Evolutionary conservation across 345 rosid genomes (phyloP), one percentile per base, ranked within the genome.

Genomic region (Citrus maxima): DNA sequence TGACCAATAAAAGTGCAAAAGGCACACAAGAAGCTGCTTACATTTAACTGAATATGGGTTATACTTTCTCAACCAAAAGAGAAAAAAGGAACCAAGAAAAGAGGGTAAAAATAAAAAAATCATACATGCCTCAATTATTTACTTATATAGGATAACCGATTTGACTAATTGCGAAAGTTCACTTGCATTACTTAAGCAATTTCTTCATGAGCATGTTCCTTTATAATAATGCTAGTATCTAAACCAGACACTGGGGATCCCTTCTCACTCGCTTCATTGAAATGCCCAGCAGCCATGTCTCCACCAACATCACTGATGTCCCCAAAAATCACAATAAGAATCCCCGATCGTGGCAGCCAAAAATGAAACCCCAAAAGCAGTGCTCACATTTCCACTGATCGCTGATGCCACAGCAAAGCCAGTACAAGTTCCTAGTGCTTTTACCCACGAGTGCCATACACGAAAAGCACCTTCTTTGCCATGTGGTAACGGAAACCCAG

Each of bases 261-360:
- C 54, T 51, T 61, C 55, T 63, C 72, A 12, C 60, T 67, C 0
- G 74, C 86, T 8, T 76, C 80, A 61, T 25, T 49, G 77, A 87
- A 75, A 51, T 78, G 64, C 73, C 87, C 87, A 2, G 89, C 90
- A 62, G 86, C 89, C 67, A 77, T 56, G 3, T 90, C 91, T 72
- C 93, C 93, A 2, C 82, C 88, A 21, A 83, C 67, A 40, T 88
- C 91, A 67, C 93, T 91, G 1, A 88, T 80, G 38, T 86, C 87
- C n/a, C 86, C 88, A 21, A 86, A 91, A 89, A 77, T 55, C 86
- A 59, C 40, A 37, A 37, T 6, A 37, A 88, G 70, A 2, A 77
- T 60, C 1, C 1, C 91, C 93, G 0, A 72, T 37, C 7, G 83
- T 62, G 2, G 84, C 85, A 0, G 82, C 49, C 19, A 72, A 72